Conservation (phyloP, 306 rosid genomes). For the Casuarina equisetifolia region DNA sequence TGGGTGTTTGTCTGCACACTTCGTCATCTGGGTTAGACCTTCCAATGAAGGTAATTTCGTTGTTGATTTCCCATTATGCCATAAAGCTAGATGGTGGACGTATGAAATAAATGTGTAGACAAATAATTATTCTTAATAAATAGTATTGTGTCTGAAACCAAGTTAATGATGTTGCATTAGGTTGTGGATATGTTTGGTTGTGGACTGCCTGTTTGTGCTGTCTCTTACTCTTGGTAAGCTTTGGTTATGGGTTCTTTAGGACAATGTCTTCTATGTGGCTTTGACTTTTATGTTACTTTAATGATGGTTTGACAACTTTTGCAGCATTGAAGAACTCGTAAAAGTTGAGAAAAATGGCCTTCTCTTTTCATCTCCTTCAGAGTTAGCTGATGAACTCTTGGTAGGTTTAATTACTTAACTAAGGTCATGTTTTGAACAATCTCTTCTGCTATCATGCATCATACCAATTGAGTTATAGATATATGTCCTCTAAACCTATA, state of each 20-base stretch:
- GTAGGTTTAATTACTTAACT: conserved; percentile 39
- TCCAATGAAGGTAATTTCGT: conserved; percentile 85
- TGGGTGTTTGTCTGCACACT: conserved; percentile 94
- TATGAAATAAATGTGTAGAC: background rate
- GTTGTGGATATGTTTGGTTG: conserved; percentile 99
- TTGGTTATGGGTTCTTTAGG: conserved; percentile 1
- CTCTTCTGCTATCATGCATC: background rate
- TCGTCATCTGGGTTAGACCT: conserved; percentile 98
- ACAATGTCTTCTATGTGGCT: background rate
- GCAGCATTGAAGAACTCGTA: conserved; percentile 87
- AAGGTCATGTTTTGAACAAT: background rate
- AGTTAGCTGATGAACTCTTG: conserved; percentile 91
- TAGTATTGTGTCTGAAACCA: background rate
- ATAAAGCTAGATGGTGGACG: background rate
- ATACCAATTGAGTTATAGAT: background rate
- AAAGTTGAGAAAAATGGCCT: conserved; percentile 78
- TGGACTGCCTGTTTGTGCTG: conserved; percentile 97
- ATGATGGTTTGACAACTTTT: conserved; percentile 19
- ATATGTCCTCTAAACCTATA: background rate
- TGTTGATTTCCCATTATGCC: conserved; percentile 1
- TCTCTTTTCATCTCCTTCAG: conserved; percentile 88
- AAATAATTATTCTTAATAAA: background rate
- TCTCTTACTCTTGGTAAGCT: conserved; percentile 89
- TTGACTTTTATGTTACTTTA: background rate
- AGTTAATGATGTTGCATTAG: conserved; percentile 32